Evolutionary conservation across 2,329 filamentous ascomycete genomes (phyloP).

Genomic region (Helotiales sp.): DNA sequence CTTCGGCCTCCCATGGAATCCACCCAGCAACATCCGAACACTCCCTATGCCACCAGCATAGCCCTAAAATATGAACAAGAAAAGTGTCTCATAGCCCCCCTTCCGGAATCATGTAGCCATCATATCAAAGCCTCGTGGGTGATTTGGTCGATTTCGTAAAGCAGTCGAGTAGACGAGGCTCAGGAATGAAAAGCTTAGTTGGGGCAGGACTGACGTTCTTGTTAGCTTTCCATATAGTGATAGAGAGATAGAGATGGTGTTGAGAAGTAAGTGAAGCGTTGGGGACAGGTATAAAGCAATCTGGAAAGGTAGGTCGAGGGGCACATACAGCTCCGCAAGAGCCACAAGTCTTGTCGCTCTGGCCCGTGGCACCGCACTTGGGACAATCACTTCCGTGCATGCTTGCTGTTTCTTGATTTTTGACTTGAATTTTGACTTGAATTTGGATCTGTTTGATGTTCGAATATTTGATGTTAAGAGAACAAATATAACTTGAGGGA

Average conservation of each 20-base stretch:
- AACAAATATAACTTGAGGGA: neutral
- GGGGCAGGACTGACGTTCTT: slow-evolving; percentile 18
- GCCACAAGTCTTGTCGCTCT: slow-evolving; percentile 30
- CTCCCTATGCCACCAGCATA: neutral
- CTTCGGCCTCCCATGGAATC: neutral
- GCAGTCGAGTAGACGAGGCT: neutral
- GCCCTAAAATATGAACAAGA: neutral
- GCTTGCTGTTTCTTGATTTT: slow-evolving; percentile 11
- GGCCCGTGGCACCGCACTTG: slow-evolving; percentile 29
- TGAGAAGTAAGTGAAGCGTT: neutral
- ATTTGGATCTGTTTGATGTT: slow-evolving; percentile 6
- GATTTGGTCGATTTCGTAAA: neutral
- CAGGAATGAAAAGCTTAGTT: slow-evolving; percentile 13
- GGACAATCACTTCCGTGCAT: slow-evolving; percentile 33
- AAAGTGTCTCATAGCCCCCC: neutral
- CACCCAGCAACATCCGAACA: neutral
- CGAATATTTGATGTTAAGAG: neutral
- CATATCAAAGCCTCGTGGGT: neutral
- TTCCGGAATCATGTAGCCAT: neutral
- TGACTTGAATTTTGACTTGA: neutral
- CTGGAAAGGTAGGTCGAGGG: neutral
- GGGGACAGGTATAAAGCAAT: no score
- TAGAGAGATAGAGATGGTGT: neutral
- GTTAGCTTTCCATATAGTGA: neutral
- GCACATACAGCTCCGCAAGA: slow-evolving; percentile 32